Conservation (phyloP, 2,329 filamentous ascomycete species). For the Exophiala xenobiotica region DNA sequence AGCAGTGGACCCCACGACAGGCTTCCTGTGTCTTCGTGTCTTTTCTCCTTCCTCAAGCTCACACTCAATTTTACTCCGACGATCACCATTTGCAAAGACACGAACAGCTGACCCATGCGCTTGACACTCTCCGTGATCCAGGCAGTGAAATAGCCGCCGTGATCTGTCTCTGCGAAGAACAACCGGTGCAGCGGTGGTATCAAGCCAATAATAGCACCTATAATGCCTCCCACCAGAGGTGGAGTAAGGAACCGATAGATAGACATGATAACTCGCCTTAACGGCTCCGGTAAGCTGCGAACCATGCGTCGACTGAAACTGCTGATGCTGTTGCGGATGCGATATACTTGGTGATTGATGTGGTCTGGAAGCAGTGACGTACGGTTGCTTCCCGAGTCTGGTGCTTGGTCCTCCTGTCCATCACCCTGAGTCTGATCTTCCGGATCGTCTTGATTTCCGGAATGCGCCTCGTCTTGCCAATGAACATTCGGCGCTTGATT, state of each 20-base stretch:
- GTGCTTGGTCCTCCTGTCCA: not conserved
- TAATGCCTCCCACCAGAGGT: slow-evolving; percentile 58
- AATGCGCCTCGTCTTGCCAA: slow-evolving; percentile 1
- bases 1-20: slow-evolving; percentile 51
- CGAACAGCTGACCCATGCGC: slow-evolving; percentile 64
- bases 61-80: slow-evolving; percentile 63
- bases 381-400: not conserved
- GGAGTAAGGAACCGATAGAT: slow-evolving; percentile 58
- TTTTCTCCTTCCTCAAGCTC: slow-evolving; percentile 49
- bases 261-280: slow-evolving; percentile 39
- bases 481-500: not conserved
- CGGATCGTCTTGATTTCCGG: slow-evolving; percentile 23
- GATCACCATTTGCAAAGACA: slow-evolving; percentile 64
- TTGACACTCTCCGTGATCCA: slow-evolving; percentile 63
- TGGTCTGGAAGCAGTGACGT: slow-evolving; percentile 52
- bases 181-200: slow-evolving; percentile 57
- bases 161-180: slow-evolving; percentile 58
- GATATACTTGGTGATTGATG: slow-evolving; percentile 13
- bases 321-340: slow-evolving; percentile 36
- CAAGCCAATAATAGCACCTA: slow-evolving; percentile 60
- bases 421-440: slow-evolving; percentile 47
- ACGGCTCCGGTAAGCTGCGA: slow-evolving; percentile 33
- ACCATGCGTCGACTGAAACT: slow-evolving; percentile 38
- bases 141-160: slow-evolving; percentile 64
- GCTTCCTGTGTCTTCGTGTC: slow-evolving; percentile 40